Evolutionary conservation across 73 alveolate genomes (phyloP).

Genomic region (Paramecium bursaria): DNA sequence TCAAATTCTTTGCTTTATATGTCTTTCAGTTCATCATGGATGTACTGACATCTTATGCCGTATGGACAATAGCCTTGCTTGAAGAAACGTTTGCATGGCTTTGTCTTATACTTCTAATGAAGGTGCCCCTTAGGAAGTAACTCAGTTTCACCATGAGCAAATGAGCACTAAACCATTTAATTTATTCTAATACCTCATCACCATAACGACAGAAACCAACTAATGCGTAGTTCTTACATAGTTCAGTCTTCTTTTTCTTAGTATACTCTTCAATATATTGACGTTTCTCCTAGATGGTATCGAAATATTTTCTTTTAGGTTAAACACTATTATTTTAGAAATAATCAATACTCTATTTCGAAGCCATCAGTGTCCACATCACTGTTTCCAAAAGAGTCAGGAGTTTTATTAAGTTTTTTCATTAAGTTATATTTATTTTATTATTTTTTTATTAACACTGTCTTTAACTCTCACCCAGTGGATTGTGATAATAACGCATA

Average conservation of each 20-base stretch:
- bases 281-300: slow-evolving; percentile 54
- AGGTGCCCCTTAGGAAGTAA: slow-evolving; percentile 84
- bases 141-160: slow-evolving; percentile 90
- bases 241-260: slow-evolving; percentile 80
- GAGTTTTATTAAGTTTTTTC: background rate
- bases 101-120: slow-evolving; percentile 90
- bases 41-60: slow-evolving; percentile 93
- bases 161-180: slow-evolving; percentile 77
- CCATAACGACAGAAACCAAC: slow-evolving; percentile 79
- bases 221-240: slow-evolving; percentile 79
- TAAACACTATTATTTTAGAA: slow-evolving; percentile 54
- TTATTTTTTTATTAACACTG: too few species aligned
- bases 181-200: slow-evolving; percentile 49
- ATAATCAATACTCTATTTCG: slow-evolving; percentile 38
- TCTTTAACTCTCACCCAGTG: too few species aligned
- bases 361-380: slow-evolving; percentile 13
- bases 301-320: slow-evolving; percentile 63
- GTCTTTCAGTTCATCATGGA: slow-evolving; percentile 77
- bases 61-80: slow-evolving; percentile 91
- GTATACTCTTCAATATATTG: slow-evolving; percentile 72
- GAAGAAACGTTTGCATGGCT: slow-evolving; percentile 89
- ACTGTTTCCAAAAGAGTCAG: background rate
- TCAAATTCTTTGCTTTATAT: slow-evolving; percentile 10
- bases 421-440: too few species aligned
- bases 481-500: too few species aligned